A percentile compares a stretch with the other conserved stretches of the same genome.
phyloP scores from a whole-genome alignment of 345 rosid genomes.

The Hevea brasiliensis region DNA sequence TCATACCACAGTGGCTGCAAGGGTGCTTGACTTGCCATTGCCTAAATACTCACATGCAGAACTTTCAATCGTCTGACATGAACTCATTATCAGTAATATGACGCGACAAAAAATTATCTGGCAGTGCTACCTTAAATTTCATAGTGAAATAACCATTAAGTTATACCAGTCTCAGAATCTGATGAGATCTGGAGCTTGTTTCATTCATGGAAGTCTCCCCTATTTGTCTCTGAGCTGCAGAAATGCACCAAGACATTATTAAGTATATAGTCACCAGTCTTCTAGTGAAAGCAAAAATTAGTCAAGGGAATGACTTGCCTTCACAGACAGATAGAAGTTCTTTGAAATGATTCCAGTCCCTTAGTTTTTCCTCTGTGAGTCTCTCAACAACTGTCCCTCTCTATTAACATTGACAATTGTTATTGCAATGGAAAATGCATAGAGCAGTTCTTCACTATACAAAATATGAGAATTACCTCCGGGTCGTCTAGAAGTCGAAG shows the following conservation, averaged over 20 bases:
- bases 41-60: conserved; percentile 60
- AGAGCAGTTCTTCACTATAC: conserved; percentile 10
- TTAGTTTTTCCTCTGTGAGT: conserved; percentile 71
- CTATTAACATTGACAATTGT: conserved; percentile 40
- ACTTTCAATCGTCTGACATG: conserved; percentile 75
- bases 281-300: conserved; percentile 3
- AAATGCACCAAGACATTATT: conserved; percentile 20
- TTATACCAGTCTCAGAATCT: conserved; percentile 84
- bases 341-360: conserved; percentile 70
- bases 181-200: conserved; percentile 95
- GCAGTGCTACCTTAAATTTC: conserved; percentile 9
- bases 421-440: conserved; percentile 17
- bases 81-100: conserved; percentile 10
- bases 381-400: conserved; percentile 92
- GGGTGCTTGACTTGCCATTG: conserved; percentile 66
- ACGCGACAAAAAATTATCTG: conserved; percentile 1
- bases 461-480: conserved; percentile 56
- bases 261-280: conserved; percentile 19
- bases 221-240: conserved; percentile 89
- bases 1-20: conserved; percentile 77
- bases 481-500: conserved; percentile 93
- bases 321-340: conserved; percentile 78
- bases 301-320: conserved; percentile 43
- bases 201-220: conserved; percentile 94
- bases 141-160: conserved; percentile 18